These are phyloP conservation scores for Nakazawaea ernobii DNA, from an alignment of 805 yeast species.

Conservation along the genomic window DNA sequence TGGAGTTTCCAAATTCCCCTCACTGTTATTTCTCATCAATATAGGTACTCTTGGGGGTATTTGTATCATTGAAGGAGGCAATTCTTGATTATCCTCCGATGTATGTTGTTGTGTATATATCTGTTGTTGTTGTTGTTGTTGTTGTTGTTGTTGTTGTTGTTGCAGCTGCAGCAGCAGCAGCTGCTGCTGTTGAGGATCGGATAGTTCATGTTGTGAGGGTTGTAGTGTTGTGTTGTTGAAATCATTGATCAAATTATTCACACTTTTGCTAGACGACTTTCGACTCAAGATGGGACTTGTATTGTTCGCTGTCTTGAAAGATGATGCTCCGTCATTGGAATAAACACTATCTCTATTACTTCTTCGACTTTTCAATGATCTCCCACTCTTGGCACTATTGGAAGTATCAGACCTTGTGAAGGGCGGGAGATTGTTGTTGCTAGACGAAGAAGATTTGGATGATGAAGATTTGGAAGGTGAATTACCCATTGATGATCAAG, in stretches of 20 bases:
- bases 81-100: conserved; percentile 10
- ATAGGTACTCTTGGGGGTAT: conserved; percentile 38
- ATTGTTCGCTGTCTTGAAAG: conserved; percentile 1
- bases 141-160: not conserved
- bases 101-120: not conserved
- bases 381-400: conserved; percentile 29
- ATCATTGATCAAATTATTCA: conserved; percentile 6
- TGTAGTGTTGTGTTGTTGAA: not conserved
- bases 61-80: conserved; percentile 34
- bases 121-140: not conserved
- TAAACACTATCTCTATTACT: conserved; percentile 9
- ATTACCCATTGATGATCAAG: conserved; percentile 9
- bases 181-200: not conserved
- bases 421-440: conserved; percentile 16
- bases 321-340: conserved; percentile 7
- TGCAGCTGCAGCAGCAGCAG: not conserved
- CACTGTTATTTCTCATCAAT: conserved; percentile 30
- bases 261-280: conserved; percentile 10
- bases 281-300: conserved; percentile 8
- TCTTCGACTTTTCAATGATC: conserved; percentile 30
- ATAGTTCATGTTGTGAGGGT: not conserved
- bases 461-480: conserved; percentile 9
- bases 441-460: not conserved
- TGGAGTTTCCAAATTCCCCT: not conserved
- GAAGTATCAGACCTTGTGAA: conserved; percentile 38